Base-by-base conservation (phyloP, 305 asterid genomes). In the Plantago rigida region DNA sequence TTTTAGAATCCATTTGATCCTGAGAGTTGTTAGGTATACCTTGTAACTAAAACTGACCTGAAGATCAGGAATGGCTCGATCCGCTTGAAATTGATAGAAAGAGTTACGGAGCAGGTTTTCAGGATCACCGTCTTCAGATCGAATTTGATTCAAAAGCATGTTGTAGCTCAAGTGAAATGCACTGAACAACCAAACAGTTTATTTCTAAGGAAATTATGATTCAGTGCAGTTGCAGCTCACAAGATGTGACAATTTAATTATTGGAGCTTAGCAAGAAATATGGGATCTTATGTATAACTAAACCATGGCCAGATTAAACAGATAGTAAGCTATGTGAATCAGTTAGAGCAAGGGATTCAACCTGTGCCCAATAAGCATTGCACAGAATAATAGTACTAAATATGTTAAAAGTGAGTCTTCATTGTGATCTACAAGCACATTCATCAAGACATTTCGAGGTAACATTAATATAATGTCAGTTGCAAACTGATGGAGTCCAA, bases 81-180 rank as follows among this genome's bases (percentile, higher is more conserved):
- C 99, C 13, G 95, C 91, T 83, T 92, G 99, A 76, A 89, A 92
- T 73, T 92, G 99, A 76, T 75, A 89, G 75, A 92, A 92, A 13
- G 99, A 92, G 65, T 92, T 89, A 34, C 96, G 94, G 31, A 92
- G 93, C 79, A 92, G 77, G 77, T 79, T 89, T 69, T 89, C 96
- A 51, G 99, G 96, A 79, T 89, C 85, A 53, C 87, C 97, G 67
- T 87, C 99, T 85, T 89, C 97, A 65, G 86, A 81, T 51, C 97
- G 89, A 62, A 89, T 75, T 81, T 92, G 99, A 81, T 92, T 92
- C 72, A 92, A 74, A 73, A 92, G 95, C 97, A 82, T 89, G 73
- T 87, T 89, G 83, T 89, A 92, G 84, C 92, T 92, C 46, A 92
- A 81, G 75, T 92, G 99, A 78, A 92, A 89, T 59, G 99, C 97